Percentiles rank a stretch among this genome's conserved stretches.
phyloP scores from a whole-genome alignment of 2,329 filamentous ascomycete species.

The Epichloe scottii region DNA sequence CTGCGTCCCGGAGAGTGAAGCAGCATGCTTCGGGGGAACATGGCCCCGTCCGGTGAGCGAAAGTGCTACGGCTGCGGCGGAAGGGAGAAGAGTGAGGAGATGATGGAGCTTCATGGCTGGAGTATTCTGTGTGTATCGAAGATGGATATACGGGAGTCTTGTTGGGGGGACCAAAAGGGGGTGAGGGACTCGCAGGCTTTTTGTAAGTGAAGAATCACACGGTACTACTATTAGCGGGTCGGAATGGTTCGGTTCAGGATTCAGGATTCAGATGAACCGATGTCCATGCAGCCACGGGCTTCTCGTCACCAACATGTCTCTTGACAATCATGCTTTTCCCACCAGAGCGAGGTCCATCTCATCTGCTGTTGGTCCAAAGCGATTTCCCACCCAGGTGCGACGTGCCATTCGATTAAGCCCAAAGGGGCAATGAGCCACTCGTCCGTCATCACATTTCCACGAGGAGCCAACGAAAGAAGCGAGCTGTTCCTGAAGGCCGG shows the following conservation, averaged over 20 bases:
- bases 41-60: slow-evolving; percentile 5
- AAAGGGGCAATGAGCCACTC: slow-evolving; percentile 3
- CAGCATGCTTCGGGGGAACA: slow-evolving; percentile 17
- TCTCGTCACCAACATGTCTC: neutral
- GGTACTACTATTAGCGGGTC: neutral
- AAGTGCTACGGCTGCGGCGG: slow-evolving; percentile 12
- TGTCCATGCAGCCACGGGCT: neutral
- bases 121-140: too few relatives aligned
- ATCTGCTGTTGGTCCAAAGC: slow-evolving; percentile 4
- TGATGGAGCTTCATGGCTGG: neutral
- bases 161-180: too few relatives aligned
- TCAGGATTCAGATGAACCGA: neutral
- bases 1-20: slow-evolving; percentile 18
- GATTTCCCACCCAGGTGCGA: neutral
- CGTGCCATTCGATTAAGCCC: neutral
- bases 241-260: neutral
- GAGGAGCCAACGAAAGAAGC: neutral
- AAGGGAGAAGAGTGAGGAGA: slow-evolving; percentile 11
- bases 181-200: neutral
- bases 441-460: neutral
- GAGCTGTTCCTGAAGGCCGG: neutral
- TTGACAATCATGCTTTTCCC: neutral
- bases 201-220: neutral
- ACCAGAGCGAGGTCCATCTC: neutral
- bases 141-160: too few relatives aligned